These are phyloP conservation scores for Trichoderma parareesei DNA, from an alignment of 495 filamentous ascomycete genomes.

Conservation along the genomic window DNA sequence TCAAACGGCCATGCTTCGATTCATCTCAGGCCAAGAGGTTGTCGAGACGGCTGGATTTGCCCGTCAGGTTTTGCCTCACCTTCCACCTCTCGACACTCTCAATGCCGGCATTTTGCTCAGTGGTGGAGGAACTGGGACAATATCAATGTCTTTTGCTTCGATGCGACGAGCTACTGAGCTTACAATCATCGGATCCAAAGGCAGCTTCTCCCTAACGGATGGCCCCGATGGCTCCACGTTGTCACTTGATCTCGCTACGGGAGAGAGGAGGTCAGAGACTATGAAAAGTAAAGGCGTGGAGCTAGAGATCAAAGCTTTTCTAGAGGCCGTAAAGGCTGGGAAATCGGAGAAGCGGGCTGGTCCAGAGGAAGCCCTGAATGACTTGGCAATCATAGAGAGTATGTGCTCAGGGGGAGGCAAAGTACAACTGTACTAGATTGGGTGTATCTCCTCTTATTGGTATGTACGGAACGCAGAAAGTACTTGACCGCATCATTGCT, in stretches of 20 bases:
- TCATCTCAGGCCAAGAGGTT: slow-evolving; percentile 41
- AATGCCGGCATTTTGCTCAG: slow-evolving; percentile 52
- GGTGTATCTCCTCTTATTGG: background rate
- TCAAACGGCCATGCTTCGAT: slow-evolving; percentile 52
- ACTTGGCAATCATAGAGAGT: background rate
- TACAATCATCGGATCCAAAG: background rate
- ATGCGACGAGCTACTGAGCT: background rate
- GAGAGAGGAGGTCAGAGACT: background rate
- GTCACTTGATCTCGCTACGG: background rate
- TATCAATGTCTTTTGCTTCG: slow-evolving; percentile 3
- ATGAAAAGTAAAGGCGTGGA: background rate
- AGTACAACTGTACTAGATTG: background rate
- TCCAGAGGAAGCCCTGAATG: background rate
- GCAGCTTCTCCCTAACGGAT: background rate
- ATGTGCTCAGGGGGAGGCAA: background rate
- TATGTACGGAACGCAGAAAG: too few species aligned
- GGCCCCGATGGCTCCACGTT: background rate
- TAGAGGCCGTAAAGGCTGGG: background rate
- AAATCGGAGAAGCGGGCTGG: background rate
- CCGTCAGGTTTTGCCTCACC: slow-evolving; percentile 47
- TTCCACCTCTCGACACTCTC: slow-evolving; percentile 70
- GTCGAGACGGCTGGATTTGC: slow-evolving; percentile 48
- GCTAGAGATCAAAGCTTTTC: background rate
- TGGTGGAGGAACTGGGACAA: slow-evolving; percentile 49
- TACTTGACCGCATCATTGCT: too few species aligned